These are phyloP conservation scores for Leishmania mexicana DNA, from an alignment of 208 protist genomes.

Conservation along the genomic window DNA sequence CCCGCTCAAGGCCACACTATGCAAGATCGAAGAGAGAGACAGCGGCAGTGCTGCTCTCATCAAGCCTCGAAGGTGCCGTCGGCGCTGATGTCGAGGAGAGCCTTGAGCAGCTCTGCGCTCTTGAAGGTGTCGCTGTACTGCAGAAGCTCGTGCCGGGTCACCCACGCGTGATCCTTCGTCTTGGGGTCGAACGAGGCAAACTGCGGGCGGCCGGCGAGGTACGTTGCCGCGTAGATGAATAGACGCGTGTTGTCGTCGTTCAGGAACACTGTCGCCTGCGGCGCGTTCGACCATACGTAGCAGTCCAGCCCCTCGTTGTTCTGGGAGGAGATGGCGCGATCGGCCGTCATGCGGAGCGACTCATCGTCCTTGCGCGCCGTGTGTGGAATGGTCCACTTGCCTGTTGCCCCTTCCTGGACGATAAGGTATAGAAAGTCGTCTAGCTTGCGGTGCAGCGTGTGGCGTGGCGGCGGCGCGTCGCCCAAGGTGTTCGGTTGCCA, in stretches of 20 bases:
- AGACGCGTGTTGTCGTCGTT: slow-evolving; percentile 45
- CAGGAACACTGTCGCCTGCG: slow-evolving; percentile 60
- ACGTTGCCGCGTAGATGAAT: slow-evolving; percentile 76
- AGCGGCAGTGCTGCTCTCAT: background rate
- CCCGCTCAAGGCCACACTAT: background rate
- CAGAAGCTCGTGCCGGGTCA: slow-evolving; percentile 65
- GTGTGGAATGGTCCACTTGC: slow-evolving; percentile 78
- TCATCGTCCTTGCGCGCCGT: slow-evolving; percentile 41
- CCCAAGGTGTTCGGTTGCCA: slow-evolving; percentile 37
- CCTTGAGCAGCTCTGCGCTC: slow-evolving; percentile 53
- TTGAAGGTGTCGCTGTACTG: slow-evolving; percentile 73
- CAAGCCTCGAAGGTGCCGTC: slow-evolving; percentile 67
- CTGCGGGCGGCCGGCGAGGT: slow-evolving; percentile 70
- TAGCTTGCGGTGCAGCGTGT: slow-evolving; percentile 75
- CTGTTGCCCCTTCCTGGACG: slow-evolving; percentile 44
- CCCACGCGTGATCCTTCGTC: slow-evolving; percentile 80
- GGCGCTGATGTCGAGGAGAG: slow-evolving; percentile 69
- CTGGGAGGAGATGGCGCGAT: slow-evolving; percentile 58
- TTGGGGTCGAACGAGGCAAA: slow-evolving; percentile 61
- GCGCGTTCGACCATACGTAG: slow-evolving; percentile 85
- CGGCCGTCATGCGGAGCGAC: slow-evolving; percentile 77
- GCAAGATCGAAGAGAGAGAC: background rate
- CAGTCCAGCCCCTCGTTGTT: slow-evolving; percentile 60
- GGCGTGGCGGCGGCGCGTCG: slow-evolving; percentile 45
- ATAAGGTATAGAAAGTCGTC: slow-evolving; percentile 87